A percentile compares a stretch with the other conserved stretches of the same genome.
Conservation (phyloP, 2,329 filamentous ascomycete genomes). For the Dryadomyces sulphureus region DNA sequence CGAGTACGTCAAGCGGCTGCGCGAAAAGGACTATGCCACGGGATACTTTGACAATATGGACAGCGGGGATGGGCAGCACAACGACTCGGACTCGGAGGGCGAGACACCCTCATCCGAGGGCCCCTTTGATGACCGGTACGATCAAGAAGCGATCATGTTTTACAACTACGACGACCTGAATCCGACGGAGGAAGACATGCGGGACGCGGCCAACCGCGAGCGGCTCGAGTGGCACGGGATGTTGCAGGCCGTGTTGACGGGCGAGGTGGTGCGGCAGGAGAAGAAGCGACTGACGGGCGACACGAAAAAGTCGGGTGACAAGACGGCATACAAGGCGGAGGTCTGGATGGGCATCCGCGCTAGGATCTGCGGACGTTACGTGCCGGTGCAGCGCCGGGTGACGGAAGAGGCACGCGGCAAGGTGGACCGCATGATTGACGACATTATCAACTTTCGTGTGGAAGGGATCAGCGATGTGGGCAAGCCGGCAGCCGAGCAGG, state of each 20-base stretch:
- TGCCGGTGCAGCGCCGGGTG: conserved; percentile 73
- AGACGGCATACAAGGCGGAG: conserved; percentile 57
- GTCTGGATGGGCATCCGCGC: conserved; percentile 83
- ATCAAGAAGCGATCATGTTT: conserved; percentile 85
- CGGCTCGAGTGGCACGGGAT: conserved; percentile 96
- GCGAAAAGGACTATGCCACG: conserved; percentile 48
- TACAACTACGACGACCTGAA: conserved; percentile 82
- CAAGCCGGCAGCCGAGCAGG: conserved; percentile 75
- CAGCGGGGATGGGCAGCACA: conserved; percentile 40
- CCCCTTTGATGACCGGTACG: conserved; percentile 73
- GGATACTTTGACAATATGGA: conserved; percentile 62
- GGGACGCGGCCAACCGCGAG: conserved; percentile 76
- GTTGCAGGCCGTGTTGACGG: conserved; percentile 87
- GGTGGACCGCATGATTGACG: conserved; percentile 64
- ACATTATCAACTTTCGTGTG: conserved; percentile 85
- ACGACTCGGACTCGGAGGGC: conserved; percentile 75
- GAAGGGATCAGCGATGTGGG: conserved; percentile 86
- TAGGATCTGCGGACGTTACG: conserved; percentile 66
- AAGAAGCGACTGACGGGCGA: conserved; percentile 89
- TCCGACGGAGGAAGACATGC: conserved; percentile 77
- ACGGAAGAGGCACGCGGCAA: conserved; percentile 69
- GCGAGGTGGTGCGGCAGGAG: conserved; percentile 94
- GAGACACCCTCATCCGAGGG: conserved; percentile 78
- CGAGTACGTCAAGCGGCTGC: conserved; percentile 83
- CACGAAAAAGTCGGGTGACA: conserved; percentile 39